phyloP scores from a whole-genome alignment of 2,329 filamentous ascomycete genomes.

The Colletotrichum gigasporum region DNA sequence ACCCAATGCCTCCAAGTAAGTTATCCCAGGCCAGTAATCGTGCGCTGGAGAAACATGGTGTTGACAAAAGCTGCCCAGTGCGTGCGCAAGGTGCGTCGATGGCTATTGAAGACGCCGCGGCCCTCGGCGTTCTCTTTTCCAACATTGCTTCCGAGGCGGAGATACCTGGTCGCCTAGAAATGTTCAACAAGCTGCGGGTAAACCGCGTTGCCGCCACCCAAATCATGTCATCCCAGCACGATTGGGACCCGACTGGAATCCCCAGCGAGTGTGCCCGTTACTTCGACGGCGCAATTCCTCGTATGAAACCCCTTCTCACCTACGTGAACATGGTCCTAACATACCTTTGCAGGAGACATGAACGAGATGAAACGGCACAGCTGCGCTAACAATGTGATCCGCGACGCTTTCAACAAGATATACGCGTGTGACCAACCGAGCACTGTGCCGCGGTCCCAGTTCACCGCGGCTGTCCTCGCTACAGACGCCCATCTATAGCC shows the following conservation, averaged over 20 bases:
- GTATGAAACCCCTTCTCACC: not conserved
- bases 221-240: not conserved
- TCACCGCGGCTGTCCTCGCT: no score
- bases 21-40: no score
- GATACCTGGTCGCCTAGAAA: not conserved
- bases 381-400: not conserved
- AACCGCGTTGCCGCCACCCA: conserved; percentile 1
- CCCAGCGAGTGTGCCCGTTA: not conserved
- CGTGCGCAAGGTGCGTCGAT: conserved; percentile 1
- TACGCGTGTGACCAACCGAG: no score
- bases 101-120: not conserved
- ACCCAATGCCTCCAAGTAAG: conserved; percentile 3
- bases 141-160: not conserved
- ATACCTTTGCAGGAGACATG: not conserved
- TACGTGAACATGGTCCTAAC: not conserved
- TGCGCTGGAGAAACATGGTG: no score
- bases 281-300: not conserved
- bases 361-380: not conserved
- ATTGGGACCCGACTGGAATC: not conserved
- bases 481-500: no score
- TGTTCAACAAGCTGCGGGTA: not conserved
- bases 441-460: no score
- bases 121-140: not conserved
- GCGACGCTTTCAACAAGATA: not conserved
- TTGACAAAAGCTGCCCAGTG: not conserved